Base-by-base conservation (phyloP, 768 basidiomycete genomes). In the Trametes gibbosa region DNA sequence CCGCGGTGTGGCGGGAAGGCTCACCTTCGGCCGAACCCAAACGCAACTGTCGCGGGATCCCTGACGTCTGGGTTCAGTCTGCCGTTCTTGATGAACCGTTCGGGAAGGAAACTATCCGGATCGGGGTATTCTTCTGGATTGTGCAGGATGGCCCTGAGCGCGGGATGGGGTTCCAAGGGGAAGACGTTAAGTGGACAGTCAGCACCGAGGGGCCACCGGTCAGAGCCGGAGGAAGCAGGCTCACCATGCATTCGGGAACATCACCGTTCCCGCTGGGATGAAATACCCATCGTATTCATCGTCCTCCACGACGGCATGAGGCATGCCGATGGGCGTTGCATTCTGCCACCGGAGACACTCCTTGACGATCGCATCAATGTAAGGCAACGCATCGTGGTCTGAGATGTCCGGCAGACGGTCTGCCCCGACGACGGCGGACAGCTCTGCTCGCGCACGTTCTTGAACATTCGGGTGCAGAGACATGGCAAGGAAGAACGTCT, bases 281-380 rank as follows among this genome's bases (percentile, higher is more conserved):
- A 63, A 63, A 42, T 60, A 60, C 2, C 64, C 64, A 12, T 63
- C 46, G 37, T 57, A 65, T 35, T 60, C 62, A 43, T 65, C 64
- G 32, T 65, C 64, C 27, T 51, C 46, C 4, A 58, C 24, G 9
- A 49, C 45, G 4, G 34, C 39, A 32, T 65, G 64, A 4, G 62
- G 50, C 37, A 59, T 19, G 25, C 69, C 66, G 5, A 67, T 41
- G 1, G 71, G 71, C 7, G 61, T 61, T 17, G 63, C 63, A n/a
- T 66, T 62, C 24, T 65, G 56, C 72, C 72, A 75, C n/a, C 74
- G 62, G 8, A 73, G 63, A 21, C 65, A 63, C 55, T 75, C 74
- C 50, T 71, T 68, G 49, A 72, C 50, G 25, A 75, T 49, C 21
- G 68, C 70, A 21, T 67, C 51, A 39, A 72, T 57, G 51, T 71